Base-by-base conservation (phyloP, 805 yeast species). In the Yarrowia deformans region DNA sequence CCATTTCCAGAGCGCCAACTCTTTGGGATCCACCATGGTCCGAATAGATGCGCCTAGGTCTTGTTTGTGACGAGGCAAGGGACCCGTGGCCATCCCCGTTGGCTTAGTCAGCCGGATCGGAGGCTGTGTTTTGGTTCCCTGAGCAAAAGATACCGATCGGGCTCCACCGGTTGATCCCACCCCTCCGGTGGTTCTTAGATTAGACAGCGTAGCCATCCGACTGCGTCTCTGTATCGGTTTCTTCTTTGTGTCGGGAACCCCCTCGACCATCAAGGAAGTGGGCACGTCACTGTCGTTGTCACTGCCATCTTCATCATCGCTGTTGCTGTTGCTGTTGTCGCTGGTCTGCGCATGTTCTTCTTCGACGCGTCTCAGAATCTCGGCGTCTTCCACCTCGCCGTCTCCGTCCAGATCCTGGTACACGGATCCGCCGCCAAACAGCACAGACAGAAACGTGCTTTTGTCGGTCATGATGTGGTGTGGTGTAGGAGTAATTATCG, bases 1-100 rank as follows among this genome's bases (percentile, higher is more conserved):
- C 98, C 99, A 95, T 70, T 91, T 84, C 92, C 98, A 95, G 18
- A 90, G 81, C 0, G 98, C 97, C 61, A 92, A 50, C 34, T 60
- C 66, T 12, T 43, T 60, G 34, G 66, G 66, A 29, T 60, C 66
- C 8, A 60, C 66, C 66, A 60, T 43, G 35, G 66, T 60, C 10
- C 52, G 52, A 7, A 60, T 60, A 16, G 66, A 60, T 18, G 66
- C 66, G 6, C 66, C 52, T 8, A 60, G 42, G 19, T 60, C 66
- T 42, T 60, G 66, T 34, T 60, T 60, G 42, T 60, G 66, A 4
- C 52, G 52, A 2, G 66, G 66, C 14, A 60, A 34, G 1, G 45
- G 45, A 4, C 13, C 18, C 5, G 13, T 14, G 1, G 45, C 45
- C 18, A 6, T 18, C 9, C 39, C 23, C 2, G 10, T 14, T 0